These are phyloP conservation scores for Euryodendron excelsum DNA, from an alignment of 148 eudicot species.

Conservation along the genomic window DNA sequence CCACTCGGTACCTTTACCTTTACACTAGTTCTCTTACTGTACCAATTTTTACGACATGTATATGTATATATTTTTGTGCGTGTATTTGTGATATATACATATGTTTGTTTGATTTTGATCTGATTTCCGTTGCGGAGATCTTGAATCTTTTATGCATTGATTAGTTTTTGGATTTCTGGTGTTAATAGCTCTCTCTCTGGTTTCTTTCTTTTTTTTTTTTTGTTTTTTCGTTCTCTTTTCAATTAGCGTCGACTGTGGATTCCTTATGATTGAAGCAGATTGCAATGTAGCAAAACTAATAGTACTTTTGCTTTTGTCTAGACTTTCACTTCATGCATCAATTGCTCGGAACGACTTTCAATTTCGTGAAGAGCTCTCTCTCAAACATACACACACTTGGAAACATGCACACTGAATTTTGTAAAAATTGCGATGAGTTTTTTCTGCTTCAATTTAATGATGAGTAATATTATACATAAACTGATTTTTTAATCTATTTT, in stretches of 20 bases:
- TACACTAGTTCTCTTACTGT: not conserved
- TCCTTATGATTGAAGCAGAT: not conserved
- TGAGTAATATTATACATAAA: too few species aligned
- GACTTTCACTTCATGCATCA: not conserved
- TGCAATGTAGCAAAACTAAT: not conserved
- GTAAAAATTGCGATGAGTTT: not conserved
- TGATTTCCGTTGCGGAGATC: not conserved
- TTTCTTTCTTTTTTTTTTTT: not conserved
- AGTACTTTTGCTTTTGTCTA: not conserved
- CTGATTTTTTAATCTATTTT: too few species aligned
- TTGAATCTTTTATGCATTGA: not conserved
- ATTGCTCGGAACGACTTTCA: not conserved
- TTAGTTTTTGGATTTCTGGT: not conserved
- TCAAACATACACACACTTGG: not conserved
- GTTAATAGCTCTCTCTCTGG: not conserved
- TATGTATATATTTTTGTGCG: not conserved
- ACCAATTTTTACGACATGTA: not conserved
- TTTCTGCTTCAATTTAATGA: not conserved
- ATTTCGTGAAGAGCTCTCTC: not conserved
- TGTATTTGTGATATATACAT: conserved; percentile 1
- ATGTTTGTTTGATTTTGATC: not conserved
- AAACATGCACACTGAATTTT: not conserved
- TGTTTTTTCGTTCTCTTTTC: not conserved
- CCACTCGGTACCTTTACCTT: conserved; percentile 49
- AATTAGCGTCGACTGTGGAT: not conserved